Base-by-base conservation (phyloP, 495 filamentous ascomycete species). In the Cetradonia linearis region DNA sequence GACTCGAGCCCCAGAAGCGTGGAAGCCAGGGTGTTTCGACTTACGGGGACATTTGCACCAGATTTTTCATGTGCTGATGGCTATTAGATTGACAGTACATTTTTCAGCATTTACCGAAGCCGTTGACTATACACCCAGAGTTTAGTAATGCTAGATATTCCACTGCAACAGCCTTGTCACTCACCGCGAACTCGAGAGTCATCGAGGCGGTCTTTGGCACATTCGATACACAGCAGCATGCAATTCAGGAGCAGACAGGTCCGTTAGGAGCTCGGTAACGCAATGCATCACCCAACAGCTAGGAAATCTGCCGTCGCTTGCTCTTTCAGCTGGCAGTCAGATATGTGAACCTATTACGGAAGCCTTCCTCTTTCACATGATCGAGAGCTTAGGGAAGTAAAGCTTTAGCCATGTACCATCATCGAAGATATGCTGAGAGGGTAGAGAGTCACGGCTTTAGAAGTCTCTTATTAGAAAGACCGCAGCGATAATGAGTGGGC, bases 41-140 rank as follows among this genome's bases (percentile, higher is more conserved):
- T 82, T 90, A 36, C 86, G 81, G 77, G 88, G 87, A 13, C 82
- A 79, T 65, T 89, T 86, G 10, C 88, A 92, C 67, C 88, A 91
- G 72, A 77, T 91, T 33, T 91, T 92, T 67, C 88, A 91, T 70
- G 72, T 86, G 23, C 76, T 86, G 53, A 85, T 92, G 64, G 61
- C 61, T 14, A 46, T 61, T 10, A 61, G 61, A 18, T 13, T 63
- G 18, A 61, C 53, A 2, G 33, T 59, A 2, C 58, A 66, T 57
- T 66, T 66, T 30, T 55, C 49, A 6, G 60, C 59, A 10, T 59
- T 62, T 30, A n/a, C 48, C 8, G 61, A 66, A 47, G 61, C 61
- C 11, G 63, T 66, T 27, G 40, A 61, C 18, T 48, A 63, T 16
- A 30, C 14, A 8, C 58, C 63, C 30, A 60, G 31, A 11, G 25